Percentiles rank a stretch among this genome's conserved stretches.
Conservation (phyloP, 306 rosid species). For the Sicyos edulis region DNA sequence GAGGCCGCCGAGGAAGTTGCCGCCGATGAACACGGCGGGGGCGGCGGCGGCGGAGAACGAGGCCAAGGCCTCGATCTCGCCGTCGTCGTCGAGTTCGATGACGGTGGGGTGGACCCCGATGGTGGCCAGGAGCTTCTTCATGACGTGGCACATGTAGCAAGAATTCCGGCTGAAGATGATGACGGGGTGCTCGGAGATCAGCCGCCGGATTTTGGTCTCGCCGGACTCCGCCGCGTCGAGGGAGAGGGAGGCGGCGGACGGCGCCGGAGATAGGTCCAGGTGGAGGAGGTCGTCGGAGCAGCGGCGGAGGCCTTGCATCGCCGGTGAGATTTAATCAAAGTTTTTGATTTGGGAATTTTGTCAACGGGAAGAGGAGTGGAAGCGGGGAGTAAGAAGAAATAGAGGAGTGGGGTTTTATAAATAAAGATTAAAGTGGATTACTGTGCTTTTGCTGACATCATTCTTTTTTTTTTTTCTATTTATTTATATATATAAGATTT, state of each 20-base stretch:
- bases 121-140: constrained; percentile 86
- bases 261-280: constrained; percentile 38
- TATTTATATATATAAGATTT: too few species aligned
- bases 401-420: too few species aligned
- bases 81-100: constrained; percentile 69
- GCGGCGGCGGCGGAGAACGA: constrained; percentile 22
- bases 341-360: too few species aligned
- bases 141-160: constrained; percentile 99
- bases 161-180: constrained; percentile 79
- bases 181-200: constrained; percentile 88
- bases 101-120: constrained; percentile 93
- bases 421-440: too few species aligned
- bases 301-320: constrained; percentile 71
- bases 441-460: too few species aligned
- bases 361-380: too few species aligned
- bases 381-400: too few species aligned
- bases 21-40: constrained; percentile 70
- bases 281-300: constrained; percentile 64
- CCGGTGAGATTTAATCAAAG: background rate
- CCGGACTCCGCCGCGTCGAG: constrained; percentile 80
- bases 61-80: constrained; percentile 71
- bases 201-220: constrained; percentile 70
- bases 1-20: constrained; percentile 62
- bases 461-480: too few species aligned
- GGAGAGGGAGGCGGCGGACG: constrained; percentile 49